phyloP scores from a whole-genome alignment of 345 rosid species.

The Cardamine occulta region DNA sequence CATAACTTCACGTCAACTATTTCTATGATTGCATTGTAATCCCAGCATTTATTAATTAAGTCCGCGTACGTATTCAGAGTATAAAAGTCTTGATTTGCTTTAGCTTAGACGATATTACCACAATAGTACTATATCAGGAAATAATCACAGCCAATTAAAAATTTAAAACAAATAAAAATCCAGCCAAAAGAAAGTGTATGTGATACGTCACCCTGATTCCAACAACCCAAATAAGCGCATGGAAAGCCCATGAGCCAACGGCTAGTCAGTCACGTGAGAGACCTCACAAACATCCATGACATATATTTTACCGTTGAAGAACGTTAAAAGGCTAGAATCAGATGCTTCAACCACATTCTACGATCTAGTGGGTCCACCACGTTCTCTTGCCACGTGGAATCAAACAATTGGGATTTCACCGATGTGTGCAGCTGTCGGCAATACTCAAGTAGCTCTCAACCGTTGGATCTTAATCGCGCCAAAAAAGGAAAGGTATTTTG shows the following conservation, averaged over 20 bases:
- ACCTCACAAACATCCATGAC: constrained; percentile 25
- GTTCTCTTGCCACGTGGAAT: neutral
- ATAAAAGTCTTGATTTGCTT: constrained; percentile 3
- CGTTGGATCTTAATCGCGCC: constrained; percentile 34
- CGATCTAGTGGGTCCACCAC: constrained; percentile 7
- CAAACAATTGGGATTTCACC: neutral
- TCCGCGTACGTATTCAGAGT: neutral
- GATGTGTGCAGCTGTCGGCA: constrained; percentile 26
- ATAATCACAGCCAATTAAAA: constrained; percentile 11
- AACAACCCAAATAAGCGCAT: constrained; percentile 28
- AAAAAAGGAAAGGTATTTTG: neutral
- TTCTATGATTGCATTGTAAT: neutral
- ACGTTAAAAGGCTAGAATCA: constrained; percentile 27
- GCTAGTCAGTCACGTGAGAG: constrained; percentile 40
- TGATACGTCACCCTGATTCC: constrained; percentile 22
- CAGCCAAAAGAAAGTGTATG: constrained; percentile 10
- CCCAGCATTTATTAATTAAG: neutral
- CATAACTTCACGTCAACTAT: neutral
- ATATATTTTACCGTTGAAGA: constrained; percentile 38
- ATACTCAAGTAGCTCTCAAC: constrained; percentile 10
- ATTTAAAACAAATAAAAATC: neutral
- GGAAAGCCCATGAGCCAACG: constrained; percentile 39
- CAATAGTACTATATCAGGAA: constrained; percentile 12
- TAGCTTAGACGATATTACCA: neutral
- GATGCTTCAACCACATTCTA: constrained; percentile 30